Evolutionary conservation across 148 eudicot species (phyloP).

Genomic region (Polygonum maritimum): DNA sequence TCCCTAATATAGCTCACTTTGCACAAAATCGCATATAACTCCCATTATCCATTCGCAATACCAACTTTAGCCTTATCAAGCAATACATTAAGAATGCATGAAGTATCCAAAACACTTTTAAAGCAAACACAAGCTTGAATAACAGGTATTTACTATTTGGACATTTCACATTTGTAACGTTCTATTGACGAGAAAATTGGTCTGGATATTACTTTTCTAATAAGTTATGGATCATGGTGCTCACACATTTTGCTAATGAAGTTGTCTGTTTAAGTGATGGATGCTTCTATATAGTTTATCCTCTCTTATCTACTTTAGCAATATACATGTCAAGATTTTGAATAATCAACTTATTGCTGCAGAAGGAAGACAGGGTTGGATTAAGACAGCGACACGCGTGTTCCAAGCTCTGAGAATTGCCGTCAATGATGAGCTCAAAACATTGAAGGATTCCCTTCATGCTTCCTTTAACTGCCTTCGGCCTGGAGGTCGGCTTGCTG

Average conservation of each 20-base stretch:
- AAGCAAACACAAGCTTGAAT: background rate
- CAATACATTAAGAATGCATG: background rate
- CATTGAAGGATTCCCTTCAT: slow-evolving; percentile 53
- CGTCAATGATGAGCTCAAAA: slow-evolving; percentile 89
- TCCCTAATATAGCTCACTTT: background rate
- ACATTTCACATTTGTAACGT: background rate
- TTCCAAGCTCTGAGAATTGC: slow-evolving; percentile 98
- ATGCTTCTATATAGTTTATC: background rate
- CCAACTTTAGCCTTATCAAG: background rate
- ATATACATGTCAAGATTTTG: background rate
- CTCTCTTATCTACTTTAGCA: background rate
- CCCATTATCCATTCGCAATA: background rate
- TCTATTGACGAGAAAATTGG: background rate
- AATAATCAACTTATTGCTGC: slow-evolving; percentile 9
- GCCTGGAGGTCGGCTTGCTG: slow-evolving; percentile 96
- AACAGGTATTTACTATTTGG: background rate
- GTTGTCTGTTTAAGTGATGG: background rate
- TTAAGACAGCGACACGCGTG: slow-evolving; percentile 92
- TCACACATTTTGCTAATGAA: background rate
- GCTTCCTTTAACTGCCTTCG: slow-evolving; percentile 64
- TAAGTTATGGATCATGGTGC: background rate
- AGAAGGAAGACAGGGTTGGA: slow-evolving; percentile 99
- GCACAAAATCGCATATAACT: background rate
- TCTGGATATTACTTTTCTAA: background rate
- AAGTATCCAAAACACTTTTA: background rate